Evolutionary conservation across 2,329 filamentous ascomycete genomes (phyloP).

Genomic region (Colletotrichum neosansevieriae): DNA sequence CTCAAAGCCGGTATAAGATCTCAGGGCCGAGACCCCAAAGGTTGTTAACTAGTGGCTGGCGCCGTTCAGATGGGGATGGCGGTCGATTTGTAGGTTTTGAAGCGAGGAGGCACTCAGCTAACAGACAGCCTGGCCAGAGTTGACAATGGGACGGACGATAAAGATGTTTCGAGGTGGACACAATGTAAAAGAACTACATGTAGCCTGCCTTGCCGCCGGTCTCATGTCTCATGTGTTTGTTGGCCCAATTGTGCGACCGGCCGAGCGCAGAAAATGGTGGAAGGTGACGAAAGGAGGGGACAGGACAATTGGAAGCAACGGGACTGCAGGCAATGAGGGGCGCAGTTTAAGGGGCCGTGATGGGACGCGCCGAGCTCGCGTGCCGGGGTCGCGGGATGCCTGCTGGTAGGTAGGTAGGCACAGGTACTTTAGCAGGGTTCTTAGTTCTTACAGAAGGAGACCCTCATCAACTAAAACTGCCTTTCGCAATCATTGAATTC

Average conservation of each 20-base stretch:
- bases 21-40: no score
- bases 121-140: no score
- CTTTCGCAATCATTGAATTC: neutral
- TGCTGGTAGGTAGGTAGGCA: neutral
- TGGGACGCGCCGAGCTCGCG: neutral
- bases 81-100: no score
- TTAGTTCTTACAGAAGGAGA: neutral
- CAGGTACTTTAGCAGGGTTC: no score
- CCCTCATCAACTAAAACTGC: neutral
- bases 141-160: neutral
- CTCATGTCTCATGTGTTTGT: conserved; percentile 7
- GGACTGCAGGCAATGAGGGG: neutral
- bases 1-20: no score
- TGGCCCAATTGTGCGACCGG: conserved; percentile 11
- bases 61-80: no score
- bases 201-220: conserved; percentile 2
- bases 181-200: neutral
- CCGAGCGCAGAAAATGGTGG: neutral
- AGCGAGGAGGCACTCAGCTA: no score
- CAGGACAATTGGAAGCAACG: conserved; percentile 33
- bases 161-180: neutral
- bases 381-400: neutral
- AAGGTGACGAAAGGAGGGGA: conserved; percentile 1
- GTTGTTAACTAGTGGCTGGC: no score
- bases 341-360: neutral